phyloP scores from a whole-genome alignment of 2,329 filamentous ascomycete genomes.

The Stachybotrys elegans region DNA sequence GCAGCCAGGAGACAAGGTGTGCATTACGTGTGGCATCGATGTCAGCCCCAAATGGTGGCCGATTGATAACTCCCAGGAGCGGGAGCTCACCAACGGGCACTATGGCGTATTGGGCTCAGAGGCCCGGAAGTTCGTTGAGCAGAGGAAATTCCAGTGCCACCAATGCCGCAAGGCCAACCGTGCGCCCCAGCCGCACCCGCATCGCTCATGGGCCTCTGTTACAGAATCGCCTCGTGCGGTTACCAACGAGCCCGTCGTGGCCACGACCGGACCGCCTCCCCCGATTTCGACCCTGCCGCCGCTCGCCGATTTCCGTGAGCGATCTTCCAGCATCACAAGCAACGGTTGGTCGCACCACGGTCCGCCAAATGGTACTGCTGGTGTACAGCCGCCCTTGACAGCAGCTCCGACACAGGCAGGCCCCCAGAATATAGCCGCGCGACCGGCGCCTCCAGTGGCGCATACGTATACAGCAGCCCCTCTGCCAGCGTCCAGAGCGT shows the following conservation, averaged over 20 bases:
- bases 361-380: no score
- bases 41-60: constrained; percentile 72
- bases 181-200: constrained; percentile 29
- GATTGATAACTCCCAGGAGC: constrained; percentile 47
- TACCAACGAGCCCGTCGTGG: constrained; percentile 11
- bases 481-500: constrained; percentile 18
- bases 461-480: constrained; percentile 22
- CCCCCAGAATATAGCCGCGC: constrained; percentile 21
- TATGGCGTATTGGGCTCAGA: constrained; percentile 47
- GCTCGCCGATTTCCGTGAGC: constrained; percentile 18
- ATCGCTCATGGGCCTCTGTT: constrained; percentile 14
- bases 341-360: constrained; percentile 19
- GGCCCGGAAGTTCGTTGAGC: constrained; percentile 53
- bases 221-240: constrained; percentile 11
- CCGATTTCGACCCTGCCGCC: constrained; percentile 21
- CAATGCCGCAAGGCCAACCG: constrained; percentile 60
- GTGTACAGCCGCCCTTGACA: constrained; percentile 14
- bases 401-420: constrained; percentile 17
- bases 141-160: constrained; percentile 66
- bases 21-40: constrained; percentile 62
- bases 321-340: no score
- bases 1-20: constrained; percentile 48
- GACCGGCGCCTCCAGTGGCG: constrained; percentile 18
- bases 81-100: constrained; percentile 46
- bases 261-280: constrained; percentile 15